Evolutionary conservation across 139 green algal species (phyloP).

Genomic region (Closterium sp.): DNA sequence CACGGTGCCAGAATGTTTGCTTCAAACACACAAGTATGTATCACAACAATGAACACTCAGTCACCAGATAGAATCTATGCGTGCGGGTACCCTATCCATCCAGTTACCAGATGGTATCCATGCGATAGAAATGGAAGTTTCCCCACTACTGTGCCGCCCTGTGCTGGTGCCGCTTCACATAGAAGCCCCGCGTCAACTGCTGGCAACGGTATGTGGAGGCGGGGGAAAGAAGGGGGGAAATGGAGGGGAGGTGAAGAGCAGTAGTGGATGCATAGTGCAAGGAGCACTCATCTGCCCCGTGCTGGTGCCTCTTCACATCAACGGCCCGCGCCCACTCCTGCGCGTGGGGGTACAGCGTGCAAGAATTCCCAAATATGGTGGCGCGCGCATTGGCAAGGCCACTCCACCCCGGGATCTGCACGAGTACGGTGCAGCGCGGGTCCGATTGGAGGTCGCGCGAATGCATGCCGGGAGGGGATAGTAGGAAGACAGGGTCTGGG

Average conservation of each 20-base stretch:
- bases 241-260: too few relatives aligned
- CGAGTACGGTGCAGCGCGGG: conserved; percentile 66
- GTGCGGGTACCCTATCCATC: too few relatives aligned
- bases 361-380: conserved; percentile 98
- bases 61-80: too few relatives aligned
- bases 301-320: conserved; percentile 40
- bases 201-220: too few relatives aligned
- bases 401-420: conserved; percentile 96
- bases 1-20: too few relatives aligned
- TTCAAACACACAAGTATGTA: too few relatives aligned
- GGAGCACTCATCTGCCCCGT: conserved; percentile 34
- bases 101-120: conserved; percentile 45
- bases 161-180: too few relatives aligned
- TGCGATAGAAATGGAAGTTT: conserved; percentile 55
- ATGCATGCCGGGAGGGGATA: conserved; percentile 82
- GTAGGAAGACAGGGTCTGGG: conserved; percentile 63
- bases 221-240: too few relatives aligned
- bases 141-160: too few relatives aligned
- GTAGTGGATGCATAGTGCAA: too few relatives aligned
- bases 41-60: too few relatives aligned
- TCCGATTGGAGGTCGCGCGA: conserved; percentile 75
- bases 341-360: conserved; percentile 85
- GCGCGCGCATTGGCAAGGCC: conserved; percentile 95
- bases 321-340: conserved; percentile 42
- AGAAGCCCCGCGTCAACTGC: conserved; percentile 45